These are phyloP conservation scores for Talaromyces atroroseus DNA, from an alignment of 2,329 filamentous ascomycete genomes.

Conservation along the genomic window DNA sequence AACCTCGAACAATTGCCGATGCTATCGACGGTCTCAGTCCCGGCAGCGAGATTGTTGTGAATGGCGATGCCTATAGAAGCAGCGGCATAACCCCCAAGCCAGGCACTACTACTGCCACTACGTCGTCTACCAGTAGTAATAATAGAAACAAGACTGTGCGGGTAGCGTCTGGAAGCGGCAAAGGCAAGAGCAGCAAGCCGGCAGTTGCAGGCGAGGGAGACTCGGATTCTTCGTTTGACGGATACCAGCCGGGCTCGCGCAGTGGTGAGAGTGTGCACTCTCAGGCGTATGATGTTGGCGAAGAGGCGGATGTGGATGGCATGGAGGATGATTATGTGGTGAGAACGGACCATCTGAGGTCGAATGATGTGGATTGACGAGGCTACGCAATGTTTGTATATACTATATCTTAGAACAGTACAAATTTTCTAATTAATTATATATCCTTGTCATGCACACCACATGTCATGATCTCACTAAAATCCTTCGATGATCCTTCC, in stretches of 20 bases:
- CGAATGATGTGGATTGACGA: slow-evolving; percentile 13
- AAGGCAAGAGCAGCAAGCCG: slow-evolving; percentile 35
- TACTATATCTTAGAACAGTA: too few relatives aligned
- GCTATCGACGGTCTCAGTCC: slow-evolving; percentile 31
- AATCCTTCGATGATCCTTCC: background rate
- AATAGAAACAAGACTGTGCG: slow-evolving; percentile 25
- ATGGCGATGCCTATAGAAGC: slow-evolving; percentile 23
- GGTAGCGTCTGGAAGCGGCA: slow-evolving; percentile 18
- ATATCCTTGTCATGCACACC: too few relatives aligned
- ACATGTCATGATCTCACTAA: background rate
- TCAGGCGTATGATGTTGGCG: slow-evolving; percentile 18
- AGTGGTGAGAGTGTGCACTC: slow-evolving; percentile 16
- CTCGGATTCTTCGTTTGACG: slow-evolving; percentile 26
- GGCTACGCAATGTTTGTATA: background rate
- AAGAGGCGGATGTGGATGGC: slow-evolving; percentile 23
- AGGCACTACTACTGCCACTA: background rate
- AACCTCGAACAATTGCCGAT: slow-evolving; percentile 33
- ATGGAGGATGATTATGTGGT: slow-evolving; percentile 33
- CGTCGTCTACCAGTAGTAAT: too few relatives aligned
- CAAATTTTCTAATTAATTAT: too few relatives aligned
- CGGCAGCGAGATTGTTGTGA: slow-evolving; percentile 19
- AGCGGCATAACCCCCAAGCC: slow-evolving; percentile 25
- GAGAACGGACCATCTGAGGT: slow-evolving; percentile 32
- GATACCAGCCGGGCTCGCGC: slow-evolving; percentile 9
- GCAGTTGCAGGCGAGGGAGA: slow-evolving; percentile 28